Base-by-base conservation (phyloP, 2,329 filamentous ascomycete species). In the Gyromitra esculenta region DNA sequence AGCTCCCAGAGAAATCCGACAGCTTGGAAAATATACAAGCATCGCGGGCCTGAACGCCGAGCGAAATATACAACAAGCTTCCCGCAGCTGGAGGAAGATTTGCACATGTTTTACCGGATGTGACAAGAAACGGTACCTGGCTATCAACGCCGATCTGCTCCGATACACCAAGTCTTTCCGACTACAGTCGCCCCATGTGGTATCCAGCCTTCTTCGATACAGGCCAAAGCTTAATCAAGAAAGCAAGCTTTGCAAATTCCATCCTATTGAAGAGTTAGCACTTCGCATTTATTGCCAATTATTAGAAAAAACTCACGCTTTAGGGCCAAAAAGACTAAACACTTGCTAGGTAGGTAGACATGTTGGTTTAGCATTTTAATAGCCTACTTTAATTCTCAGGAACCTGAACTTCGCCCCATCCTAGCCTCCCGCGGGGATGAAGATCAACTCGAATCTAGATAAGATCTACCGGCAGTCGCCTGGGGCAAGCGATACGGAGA, bases 111-210 rank as follows among this genome's bases (percentile, higher is more conserved):
- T 8, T n/a, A 41, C 50, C 56, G 56, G 63, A 64, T 25, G 25
- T 35, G 25, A 62, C 64, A 64, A 39, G 35, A 4, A 62, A 69
- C n/a, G 21, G 57, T 69, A 45, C 57, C 71, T 69, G 71, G n/a
- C 15, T 68, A 60, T 63, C 56, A 56, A 35, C 54, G 9, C 62
- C 41, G 18, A 69, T 63, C 50, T 60, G 18, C 41, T 21, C 57
- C 13, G 5, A 37, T 45, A 37, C 11, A 25, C 62, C 56, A 21
- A 7, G 50, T 31, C 31, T 70, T 63, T 63, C 66, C 52, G 52
- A 48, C 21, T 9, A 59, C 15, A 41, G 37, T 56, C 9, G 56
- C 43, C n/a, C 31, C 18, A 71, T 21, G 25, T 31, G 25, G 25
- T 31, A 31, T 31, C 25, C 4, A 31, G 4, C 8, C 43, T 5